Evolutionary conservation across 495 filamentous ascomycete genomes (phyloP).

Genomic region (Lepidopterella palustris): DNA sequence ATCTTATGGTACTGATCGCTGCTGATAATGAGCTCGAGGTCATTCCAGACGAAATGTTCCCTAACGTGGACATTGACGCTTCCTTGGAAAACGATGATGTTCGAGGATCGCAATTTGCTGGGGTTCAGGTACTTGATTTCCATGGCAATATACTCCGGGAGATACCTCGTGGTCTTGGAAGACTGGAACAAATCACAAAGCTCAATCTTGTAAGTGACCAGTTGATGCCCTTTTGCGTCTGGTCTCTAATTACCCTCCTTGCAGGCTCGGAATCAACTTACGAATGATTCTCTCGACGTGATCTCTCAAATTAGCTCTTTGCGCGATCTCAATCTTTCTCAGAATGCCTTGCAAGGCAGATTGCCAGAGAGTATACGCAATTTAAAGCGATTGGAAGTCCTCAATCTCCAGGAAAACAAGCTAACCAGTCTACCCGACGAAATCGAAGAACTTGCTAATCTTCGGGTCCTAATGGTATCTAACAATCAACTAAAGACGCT

Average conservation of each 20-base stretch:
- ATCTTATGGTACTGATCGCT: conserved; percentile 79
- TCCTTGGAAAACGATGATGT: conserved; percentile 56
- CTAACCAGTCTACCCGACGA: conserved; percentile 67
- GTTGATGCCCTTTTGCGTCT: not conserved
- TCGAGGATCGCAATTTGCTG: conserved; percentile 72
- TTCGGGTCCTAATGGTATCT: conserved; percentile 69
- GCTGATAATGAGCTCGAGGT: conserved; percentile 85
- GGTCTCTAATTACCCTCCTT: not conserved
- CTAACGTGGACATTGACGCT: conserved; percentile 51
- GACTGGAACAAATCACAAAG: conserved; percentile 63
- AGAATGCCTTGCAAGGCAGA: conserved; percentile 65
- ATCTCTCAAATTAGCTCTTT: conserved; percentile 64
- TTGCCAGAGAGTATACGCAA: conserved; percentile 52
- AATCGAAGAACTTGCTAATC: conserved; percentile 54
- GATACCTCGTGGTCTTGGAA: conserved; percentile 68
- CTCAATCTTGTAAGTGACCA: conserved; percentile 64
- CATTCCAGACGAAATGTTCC: conserved; percentile 67
- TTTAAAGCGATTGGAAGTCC: conserved; percentile 61
- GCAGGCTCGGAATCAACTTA: conserved; percentile 73
- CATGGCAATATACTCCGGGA: conserved; percentile 71
- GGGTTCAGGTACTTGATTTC: conserved; percentile 74
- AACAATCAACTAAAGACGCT: conserved; percentile 66
- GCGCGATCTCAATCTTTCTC: conserved; percentile 72
- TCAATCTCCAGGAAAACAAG: conserved; percentile 77
- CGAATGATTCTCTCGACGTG: conserved; percentile 60